Base-by-base conservation (phyloP, 257 asterid genomes). In the Oldenlandia corymbosa region DNA sequence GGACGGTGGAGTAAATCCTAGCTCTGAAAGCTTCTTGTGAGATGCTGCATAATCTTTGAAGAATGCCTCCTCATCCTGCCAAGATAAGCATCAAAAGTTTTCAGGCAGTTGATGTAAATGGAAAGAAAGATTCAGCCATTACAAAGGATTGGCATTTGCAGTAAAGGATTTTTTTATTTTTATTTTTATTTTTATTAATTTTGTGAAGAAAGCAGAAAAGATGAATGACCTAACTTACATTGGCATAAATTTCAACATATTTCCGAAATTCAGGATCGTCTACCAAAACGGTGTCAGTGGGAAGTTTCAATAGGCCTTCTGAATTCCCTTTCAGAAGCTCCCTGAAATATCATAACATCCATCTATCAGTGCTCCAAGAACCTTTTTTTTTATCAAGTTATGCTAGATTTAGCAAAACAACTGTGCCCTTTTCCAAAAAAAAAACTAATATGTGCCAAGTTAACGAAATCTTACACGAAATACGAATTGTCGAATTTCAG, bases 11-110 rank as follows among this genome's bases (percentile, higher is more conserved):
- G 62, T 57, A 55, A 92, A 88, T 39, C 95, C 95, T 30, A 92
- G 84, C 71, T 92, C 97, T 1, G 97, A 88, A n/a, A 92, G 91
- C 62, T 81, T 88, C 73, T 92, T 89, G 78, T 92, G 97, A 30
- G 95, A 89, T 5, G 51, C 83, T 0, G 95, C 95, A 36, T 92
- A 88, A 69, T 92, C 97, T 74, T 60, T 81, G 77, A 88, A 84
- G 83, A 92, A 89, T 62, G 85, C 83, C 59, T 92, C 98, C 78
- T 92, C 88, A 53, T 92, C 97, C 96, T 88, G 76, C 54, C 42
- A 30, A 46, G 17, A n/a, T 0, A 64, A 62, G 23, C 43, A 18
- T 32, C 47, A 34, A 10, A 57, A 12, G 17, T 11, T 20, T 7
- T 47, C 18, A 34, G 9, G 39, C 4, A 34, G 4, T 34, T 34